Percentiles rank a stretch among this genome's conserved stretches.
Evolutionary conservation across 345 rosid genomes (phyloP).

Genomic region (Brassica nigra): DNA sequence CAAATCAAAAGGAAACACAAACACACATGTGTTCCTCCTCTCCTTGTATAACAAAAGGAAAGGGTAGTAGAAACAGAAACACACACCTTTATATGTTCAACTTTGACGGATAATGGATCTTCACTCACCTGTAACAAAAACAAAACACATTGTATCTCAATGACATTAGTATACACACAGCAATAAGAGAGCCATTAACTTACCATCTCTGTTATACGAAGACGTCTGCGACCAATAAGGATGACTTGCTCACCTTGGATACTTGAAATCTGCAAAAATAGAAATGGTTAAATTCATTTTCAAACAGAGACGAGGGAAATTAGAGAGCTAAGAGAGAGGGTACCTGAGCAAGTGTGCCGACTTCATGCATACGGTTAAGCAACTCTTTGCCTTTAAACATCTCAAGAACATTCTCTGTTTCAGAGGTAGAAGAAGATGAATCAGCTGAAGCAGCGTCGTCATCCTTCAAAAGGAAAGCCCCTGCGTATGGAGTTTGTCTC

Average conservation of each 20-base stretch:
- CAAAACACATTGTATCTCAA: neutral
- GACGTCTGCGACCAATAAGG: neutral
- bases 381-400: neutral
- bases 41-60: neutral
- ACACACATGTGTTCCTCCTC: neutral
- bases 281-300: neutral
- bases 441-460: neutral
- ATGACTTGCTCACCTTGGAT: neutral
- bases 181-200: neutral
- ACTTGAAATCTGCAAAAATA: neutral
- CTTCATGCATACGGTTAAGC: neutral
- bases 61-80: neutral
- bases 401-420: neutral
- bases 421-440: neutral
- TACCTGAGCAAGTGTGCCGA: neutral
- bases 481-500: neutral
- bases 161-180: neutral
- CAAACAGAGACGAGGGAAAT: neutral
- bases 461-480: neutral
- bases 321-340: neutral
- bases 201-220: neutral
- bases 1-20: neutral
- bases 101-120: neutral
- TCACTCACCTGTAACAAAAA: neutral
- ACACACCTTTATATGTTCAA: neutral